Conservation (phyloP, 176 grass and related monocot genomes). For the Thinopyrum elongatum region DNA sequence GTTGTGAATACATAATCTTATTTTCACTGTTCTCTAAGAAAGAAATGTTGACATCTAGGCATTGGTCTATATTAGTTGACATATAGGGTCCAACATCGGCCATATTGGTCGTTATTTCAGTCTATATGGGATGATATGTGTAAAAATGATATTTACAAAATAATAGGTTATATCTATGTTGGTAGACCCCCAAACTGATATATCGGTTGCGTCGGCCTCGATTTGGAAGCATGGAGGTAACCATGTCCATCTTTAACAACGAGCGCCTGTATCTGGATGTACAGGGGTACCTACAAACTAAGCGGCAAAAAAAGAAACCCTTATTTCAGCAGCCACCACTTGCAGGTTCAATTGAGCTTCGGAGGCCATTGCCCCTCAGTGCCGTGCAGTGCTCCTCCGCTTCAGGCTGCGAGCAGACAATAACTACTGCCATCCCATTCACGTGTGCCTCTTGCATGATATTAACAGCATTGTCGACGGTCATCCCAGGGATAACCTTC, state of each 20-base stretch:
- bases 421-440: conserved; percentile 88
- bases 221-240: too few species aligned
- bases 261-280: background rate
- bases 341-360: conserved; percentile 85
- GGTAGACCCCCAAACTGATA: background rate
- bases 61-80: too few species aligned
- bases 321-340: conserved; percentile 68
- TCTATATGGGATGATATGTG: too few species aligned
- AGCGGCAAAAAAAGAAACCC: conserved; percentile 13
- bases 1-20: too few species aligned
- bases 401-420: conserved; percentile 74
- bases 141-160: too few species aligned
- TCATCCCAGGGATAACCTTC: conserved; percentile 98
- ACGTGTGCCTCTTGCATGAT: conserved; percentile 97
- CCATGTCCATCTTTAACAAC: background rate
- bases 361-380: conserved; percentile 77
- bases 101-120: too few species aligned
- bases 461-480: conserved; percentile 86
- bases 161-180: too few species aligned
- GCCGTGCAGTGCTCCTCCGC: conserved; percentile 84
- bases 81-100: too few species aligned
- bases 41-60: too few species aligned
- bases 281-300: conserved; percentile 47
- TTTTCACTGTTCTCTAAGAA: too few species aligned
- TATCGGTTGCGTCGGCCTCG: too few species aligned